Evolutionary conservation across 129 eudicot species (phyloP).

Genomic region (Chrysanthemum lavandulifolium): DNA sequence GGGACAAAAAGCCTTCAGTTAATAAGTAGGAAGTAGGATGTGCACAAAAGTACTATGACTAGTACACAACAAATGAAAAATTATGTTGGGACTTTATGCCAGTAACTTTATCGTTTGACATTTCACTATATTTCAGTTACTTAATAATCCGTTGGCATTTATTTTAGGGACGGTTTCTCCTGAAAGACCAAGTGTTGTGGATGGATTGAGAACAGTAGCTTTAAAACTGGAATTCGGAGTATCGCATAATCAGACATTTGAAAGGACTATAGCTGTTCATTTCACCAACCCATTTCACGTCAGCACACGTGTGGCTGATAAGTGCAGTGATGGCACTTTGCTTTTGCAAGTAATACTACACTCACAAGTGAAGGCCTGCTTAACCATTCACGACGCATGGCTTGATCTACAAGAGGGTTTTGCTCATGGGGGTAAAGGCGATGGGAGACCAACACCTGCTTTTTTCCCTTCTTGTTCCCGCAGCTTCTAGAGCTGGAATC

Average conservation of each 20-base stretch:
- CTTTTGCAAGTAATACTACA: slow-evolving; percentile 92
- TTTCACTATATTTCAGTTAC: slow-evolving; percentile 11
- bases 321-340: slow-evolving; percentile 78
- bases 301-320: slow-evolving; percentile 81
- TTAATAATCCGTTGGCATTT: slow-evolving; percentile 4
- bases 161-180: slow-evolving; percentile 47
- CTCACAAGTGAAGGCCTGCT: slow-evolving; percentile 89
- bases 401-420: slow-evolving; percentile 97
- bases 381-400: slow-evolving; percentile 91
- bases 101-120: not conserved
- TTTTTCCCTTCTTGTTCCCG: slow-evolving; percentile 80
- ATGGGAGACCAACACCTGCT: slow-evolving; percentile 80
- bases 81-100: too few species aligned
- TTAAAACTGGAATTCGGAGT: slow-evolving; percentile 91
- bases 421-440: slow-evolving; percentile 65
- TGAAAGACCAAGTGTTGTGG: slow-evolving; percentile 78
- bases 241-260: slow-evolving; percentile 91
- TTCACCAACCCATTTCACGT: slow-evolving; percentile 84
- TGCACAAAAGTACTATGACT: too few species aligned
- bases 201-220: slow-evolving; percentile 91
- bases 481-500: slow-evolving; percentile 78
- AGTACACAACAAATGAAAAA: too few species aligned
- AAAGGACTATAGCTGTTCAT: slow-evolving; percentile 90
- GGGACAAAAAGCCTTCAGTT: too few species aligned
- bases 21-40: too few species aligned